Evolutionary conservation across 1,139 yeast species (phyloP), one percentile per base, ranked within the genome.

Genomic region (Pneumocystis murina): DNA sequence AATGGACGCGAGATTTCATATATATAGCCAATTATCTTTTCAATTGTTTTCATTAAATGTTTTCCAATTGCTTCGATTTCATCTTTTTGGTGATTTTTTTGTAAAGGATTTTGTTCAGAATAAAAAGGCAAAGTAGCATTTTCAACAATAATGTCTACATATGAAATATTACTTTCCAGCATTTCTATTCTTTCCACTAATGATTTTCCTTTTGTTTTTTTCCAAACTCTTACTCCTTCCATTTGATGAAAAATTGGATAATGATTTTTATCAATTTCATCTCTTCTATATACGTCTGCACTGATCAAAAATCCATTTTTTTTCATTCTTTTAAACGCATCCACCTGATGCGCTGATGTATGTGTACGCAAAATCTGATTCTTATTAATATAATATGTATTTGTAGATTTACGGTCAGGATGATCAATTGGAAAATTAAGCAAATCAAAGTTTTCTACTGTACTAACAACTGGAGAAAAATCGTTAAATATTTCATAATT

Each of bases 171-270:
- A n/a, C 77, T 84, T 41, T 86, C 82, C 8, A 61, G 62, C 58
- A 61, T 43, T 36, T 61, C 60, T 17, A 80, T 71, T 39, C 82
- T 68, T 41, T 73, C 73, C 2, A 71, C 72, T 54, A 74, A 72
- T 14, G 76, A 75, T 4, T 74, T 72, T 60, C 72, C 75, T 43
- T 79, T 75, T 0, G 74, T 72, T 62, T 85, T 77, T 12, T 82
- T 77, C 97, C 97, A 94, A 7, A 86, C 75, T 66, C 95, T 78
- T 0, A 96, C 97, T 62, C 98, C 98, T 75, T 92, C 99, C 89
- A 92, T 84, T 75, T 92, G 99, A 72, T 92, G 97, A 75, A 92
- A 94, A 0, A 88, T 97, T 1, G 98, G 97, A 72, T 92, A 92
- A 74, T 92, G 99, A 0, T 97, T 90, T 69, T 90, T 80, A 73